A percentile compares a stretch with the other conserved stretches of the same genome.
phyloP scores from a whole-genome alignment of 2,329 filamentous ascomycete species.

The Ceratocystis colombiana region DNA sequence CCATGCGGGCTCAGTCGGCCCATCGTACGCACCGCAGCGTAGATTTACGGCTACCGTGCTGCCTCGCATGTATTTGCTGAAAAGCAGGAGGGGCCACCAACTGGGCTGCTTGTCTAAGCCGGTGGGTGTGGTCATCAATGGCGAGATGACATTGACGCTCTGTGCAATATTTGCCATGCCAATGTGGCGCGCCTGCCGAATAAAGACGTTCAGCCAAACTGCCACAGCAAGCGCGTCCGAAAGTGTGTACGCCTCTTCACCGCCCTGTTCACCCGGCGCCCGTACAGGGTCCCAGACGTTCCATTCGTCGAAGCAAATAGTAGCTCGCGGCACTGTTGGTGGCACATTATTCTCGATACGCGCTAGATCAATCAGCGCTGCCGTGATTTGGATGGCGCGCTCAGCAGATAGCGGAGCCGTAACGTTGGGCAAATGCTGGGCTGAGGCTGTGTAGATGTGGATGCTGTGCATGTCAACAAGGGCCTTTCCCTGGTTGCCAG shows the following conservation, averaged over 20 bases:
- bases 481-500: slow-evolving; percentile 31
- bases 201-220: slow-evolving; percentile 65
- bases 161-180: slow-evolving; percentile 75
- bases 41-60: slow-evolving; percentile 58
- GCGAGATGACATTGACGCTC: slow-evolving; percentile 66
- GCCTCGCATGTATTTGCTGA: slow-evolving; percentile 57
- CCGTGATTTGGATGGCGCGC: slow-evolving; percentile 61
- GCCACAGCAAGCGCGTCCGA: slow-evolving; percentile 66
- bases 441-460: slow-evolving; percentile 62
- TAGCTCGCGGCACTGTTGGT: slow-evolving; percentile 49
- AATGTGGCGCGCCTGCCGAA: slow-evolving; percentile 59
- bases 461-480: slow-evolving; percentile 74
- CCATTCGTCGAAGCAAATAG: slow-evolving; percentile 78
- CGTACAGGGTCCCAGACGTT: slow-evolving; percentile 70
- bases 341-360: slow-evolving; percentile 57
- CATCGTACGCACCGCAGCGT: slow-evolving; percentile 51
- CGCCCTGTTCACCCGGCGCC: slow-evolving; percentile 60
- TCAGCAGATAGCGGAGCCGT: slow-evolving; percentile 57
- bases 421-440: slow-evolving; percentile 38
- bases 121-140: slow-evolving; percentile 57
- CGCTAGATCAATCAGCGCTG: slow-evolving; percentile 60
- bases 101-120: slow-evolving; percentile 61
- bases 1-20: slow-evolving; percentile 56
- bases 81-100: slow-evolving; percentile 64
- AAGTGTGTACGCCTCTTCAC: slow-evolving; percentile 62